Conservation (phyloP, 495 filamentous ascomycete genomes). For the Lindgomyces ingoldianus region DNA sequence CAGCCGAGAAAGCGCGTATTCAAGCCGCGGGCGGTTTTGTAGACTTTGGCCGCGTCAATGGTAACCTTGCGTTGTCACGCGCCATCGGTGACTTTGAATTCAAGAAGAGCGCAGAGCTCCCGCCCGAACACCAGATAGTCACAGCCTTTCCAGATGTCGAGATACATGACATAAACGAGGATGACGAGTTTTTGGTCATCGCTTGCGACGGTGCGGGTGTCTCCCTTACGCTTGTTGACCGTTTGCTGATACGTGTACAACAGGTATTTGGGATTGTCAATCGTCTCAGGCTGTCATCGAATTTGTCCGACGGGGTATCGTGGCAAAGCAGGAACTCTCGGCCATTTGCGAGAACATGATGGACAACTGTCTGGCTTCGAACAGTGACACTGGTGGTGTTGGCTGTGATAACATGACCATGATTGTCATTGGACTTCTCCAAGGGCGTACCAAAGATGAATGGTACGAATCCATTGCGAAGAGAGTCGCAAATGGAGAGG, state of each 20-base stretch:
- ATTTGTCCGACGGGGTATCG: slow-evolving; percentile 93
- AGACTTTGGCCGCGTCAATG: slow-evolving; percentile 97
- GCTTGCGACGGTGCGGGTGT: slow-evolving; percentile 86
- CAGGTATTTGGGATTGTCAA: slow-evolving; percentile 99
- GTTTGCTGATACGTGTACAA: slow-evolving; percentile 40
- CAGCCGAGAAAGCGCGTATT: slow-evolving; percentile 95
- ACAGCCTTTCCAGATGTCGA: slow-evolving; percentile 94
- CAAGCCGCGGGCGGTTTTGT: slow-evolving; percentile 95
- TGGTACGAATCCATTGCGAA: slow-evolving; percentile 96
- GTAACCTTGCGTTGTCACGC: slow-evolving; percentile 94
- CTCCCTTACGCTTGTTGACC: slow-evolving; percentile 6
- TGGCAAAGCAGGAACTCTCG: slow-evolving; percentile 87
- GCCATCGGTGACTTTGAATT: slow-evolving; percentile 99
- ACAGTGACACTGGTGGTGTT: slow-evolving; percentile 95
- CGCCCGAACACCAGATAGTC: slow-evolving; percentile 96
- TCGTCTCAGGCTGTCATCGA: slow-evolving; percentile 96
- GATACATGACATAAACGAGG: slow-evolving; percentile 81
- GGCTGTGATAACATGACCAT: slow-evolving; percentile 99
- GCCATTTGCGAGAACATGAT: slow-evolving; percentile 99
- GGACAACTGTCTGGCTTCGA: slow-evolving; percentile 97
- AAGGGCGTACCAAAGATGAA: slow-evolving; percentile 89
- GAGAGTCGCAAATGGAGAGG: slow-evolving; percentile 93
- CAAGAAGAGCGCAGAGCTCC: slow-evolving; percentile 96
- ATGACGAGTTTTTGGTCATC: slow-evolving; percentile 96
- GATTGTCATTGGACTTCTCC: slow-evolving; percentile 83